Evolutionary conservation across 2,329 filamentous ascomycete species (phyloP), one percentile per base, ranked within the genome.

Genomic region (Myriosclerotinia curreyana): DNA sequence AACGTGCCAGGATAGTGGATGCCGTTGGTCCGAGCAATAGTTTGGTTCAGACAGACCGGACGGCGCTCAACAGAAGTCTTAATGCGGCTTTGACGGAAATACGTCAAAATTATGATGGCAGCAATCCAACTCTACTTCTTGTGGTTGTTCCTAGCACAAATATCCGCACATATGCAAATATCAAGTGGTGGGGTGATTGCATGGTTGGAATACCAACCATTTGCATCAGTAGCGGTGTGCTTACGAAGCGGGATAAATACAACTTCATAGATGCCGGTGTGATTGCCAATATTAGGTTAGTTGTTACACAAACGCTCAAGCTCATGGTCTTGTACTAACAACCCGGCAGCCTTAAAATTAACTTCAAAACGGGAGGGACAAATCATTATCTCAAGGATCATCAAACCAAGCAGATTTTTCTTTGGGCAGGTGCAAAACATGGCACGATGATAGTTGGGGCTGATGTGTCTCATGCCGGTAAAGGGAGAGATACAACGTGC

Each of bases 401-500:
- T 31, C 1, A 31, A 17, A 76, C 87, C 34, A 2, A 17, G 1
- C 9, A 52, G 14, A 36, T 9, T 17, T 22, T 52, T 6, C 3
- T 52, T 7, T 52, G 50, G 31, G 50, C 50, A 5, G 80, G 79
- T 1, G 79, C 90, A 0, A 80, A 86, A 40, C 82, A 82, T 2
- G 86, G 85, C 66, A 95, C 91, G 0, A 96, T 96, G 86, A 76
- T 96, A 1, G 84, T 94, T 7, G 92, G 92, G 0, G 88, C 93
- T 69, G 92, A 96, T 71, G 91, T 96, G 0, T 94, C 91, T 0
- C 92, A 96, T 69, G 91, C 92, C 0, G 92, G 91, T 34, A 83
- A 84, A 0, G 83, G 82, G 0, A 84, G 81, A 5, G 72, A 78
- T 0, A 73, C 77, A 1, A 75, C 74, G 0, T 84, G 88, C 0